Evolutionary conservation across 2,329 filamentous ascomycete species (phyloP).

Genomic region (Fusarium bactridioides): DNA sequence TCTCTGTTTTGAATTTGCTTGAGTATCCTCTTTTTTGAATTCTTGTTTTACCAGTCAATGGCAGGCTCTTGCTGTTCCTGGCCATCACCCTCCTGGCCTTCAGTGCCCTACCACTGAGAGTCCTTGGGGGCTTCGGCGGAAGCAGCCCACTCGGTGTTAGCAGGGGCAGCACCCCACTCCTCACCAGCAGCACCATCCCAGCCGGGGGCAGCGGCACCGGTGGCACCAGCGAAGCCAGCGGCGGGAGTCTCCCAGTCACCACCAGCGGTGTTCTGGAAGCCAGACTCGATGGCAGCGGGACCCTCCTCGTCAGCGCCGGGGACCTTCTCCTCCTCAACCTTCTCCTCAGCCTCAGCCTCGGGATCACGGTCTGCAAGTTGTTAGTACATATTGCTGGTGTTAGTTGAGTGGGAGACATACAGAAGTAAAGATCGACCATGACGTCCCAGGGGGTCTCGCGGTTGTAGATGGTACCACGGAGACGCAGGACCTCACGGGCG

Average conservation of each 20-base stretch:
- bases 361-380: constrained; percentile 84
- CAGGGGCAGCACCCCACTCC: constrained; percentile 71
- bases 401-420: constrained; percentile 54
- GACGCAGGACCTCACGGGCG: constrained; percentile 98
- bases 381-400: constrained; percentile 13
- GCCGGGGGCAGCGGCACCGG: constrained; percentile 55
- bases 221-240: constrained; percentile 71
- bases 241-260: constrained; percentile 89
- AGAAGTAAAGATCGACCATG: constrained; percentile 99
- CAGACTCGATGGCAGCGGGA: constrained; percentile 77
- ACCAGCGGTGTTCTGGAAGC: constrained; percentile 67
- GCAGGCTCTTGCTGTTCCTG: not conserved
- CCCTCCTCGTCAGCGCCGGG: constrained; percentile 86
- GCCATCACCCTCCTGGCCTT: constrained; percentile 20
- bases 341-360: constrained; percentile 99
- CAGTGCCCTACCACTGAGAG: constrained; percentile 58
- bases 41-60: constrained; percentile 30
- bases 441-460: constrained; percentile 98
- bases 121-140: constrained; percentile 64
- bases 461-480: constrained; percentile 94
- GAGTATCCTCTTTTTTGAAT: constrained; percentile 31
- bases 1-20: constrained; percentile 16
- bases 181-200: constrained; percentile 65
- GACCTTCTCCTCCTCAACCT: constrained; percentile 91
- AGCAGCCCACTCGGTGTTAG: constrained; percentile 75